These are phyloP conservation scores for Fusarium sp. DNA, from an alignment of 2,329 filamentous ascomycete species.

Conservation along the genomic window DNA sequence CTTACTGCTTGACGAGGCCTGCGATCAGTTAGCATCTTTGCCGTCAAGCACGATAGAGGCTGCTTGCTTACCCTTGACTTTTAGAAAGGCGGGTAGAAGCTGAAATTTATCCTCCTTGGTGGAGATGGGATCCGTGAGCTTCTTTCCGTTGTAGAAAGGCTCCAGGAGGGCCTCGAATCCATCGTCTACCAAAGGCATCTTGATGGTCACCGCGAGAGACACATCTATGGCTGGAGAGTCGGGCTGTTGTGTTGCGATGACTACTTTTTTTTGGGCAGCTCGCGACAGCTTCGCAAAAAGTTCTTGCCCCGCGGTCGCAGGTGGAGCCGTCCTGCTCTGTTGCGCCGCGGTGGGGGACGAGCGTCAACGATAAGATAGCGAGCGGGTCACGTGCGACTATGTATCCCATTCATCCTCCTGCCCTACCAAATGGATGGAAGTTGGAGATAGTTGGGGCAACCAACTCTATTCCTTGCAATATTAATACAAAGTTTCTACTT, in stretches of 20 bases:
- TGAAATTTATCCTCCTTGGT: constrained; percentile 93
- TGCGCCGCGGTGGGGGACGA: constrained; percentile 45
- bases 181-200: constrained; percentile 68
- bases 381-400: constrained; percentile 33
- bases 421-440: not conserved
- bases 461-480: not conserved
- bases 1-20: constrained; percentile 87
- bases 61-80: constrained; percentile 78
- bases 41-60: not conserved
- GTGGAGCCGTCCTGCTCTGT: constrained; percentile 38
- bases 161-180: constrained; percentile 74
- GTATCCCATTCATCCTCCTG: not conserved
- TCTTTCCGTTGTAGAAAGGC: constrained; percentile 76
- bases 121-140: constrained; percentile 72
- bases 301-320: constrained; percentile 44
- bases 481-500: not conserved
- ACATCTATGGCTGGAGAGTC: constrained; percentile 43
- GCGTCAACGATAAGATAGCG: constrained; percentile 26
- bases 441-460: not conserved
- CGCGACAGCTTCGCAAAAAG: constrained; percentile 47
- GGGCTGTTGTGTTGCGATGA: constrained; percentile 17
- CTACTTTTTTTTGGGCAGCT: constrained; percentile 40
- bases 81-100: constrained; percentile 94
- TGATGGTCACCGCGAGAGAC: constrained; percentile 46
- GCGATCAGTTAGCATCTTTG: constrained; percentile 35